Evolutionary conservation across 78 protist species (phyloP).

Genomic region (Diacronema lutheri): DNA sequence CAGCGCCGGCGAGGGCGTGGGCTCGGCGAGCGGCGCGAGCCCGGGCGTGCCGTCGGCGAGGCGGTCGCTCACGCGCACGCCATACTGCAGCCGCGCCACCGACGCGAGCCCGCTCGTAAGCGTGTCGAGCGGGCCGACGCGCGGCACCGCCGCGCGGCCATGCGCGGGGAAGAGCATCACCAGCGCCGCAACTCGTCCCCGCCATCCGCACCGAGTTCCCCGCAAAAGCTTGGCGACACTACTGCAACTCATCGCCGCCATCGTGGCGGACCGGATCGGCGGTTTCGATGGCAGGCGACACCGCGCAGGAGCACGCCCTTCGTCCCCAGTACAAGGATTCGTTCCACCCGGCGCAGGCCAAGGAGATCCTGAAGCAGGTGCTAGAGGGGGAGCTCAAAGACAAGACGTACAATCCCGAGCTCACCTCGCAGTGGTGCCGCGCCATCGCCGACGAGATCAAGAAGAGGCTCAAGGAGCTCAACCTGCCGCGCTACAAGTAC

Average conservation of each 20-base stretch:
- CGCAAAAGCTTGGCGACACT: too few species aligned
- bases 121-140: not conserved
- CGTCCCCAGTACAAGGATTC: too few species aligned
- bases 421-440: not conserved
- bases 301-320: too few species aligned
- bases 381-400: not conserved
- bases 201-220: too few species aligned
- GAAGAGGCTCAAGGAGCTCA: slow-evolving; percentile 21
- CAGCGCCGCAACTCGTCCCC: too few species aligned
- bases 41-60: not conserved
- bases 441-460: slow-evolving; percentile 37
- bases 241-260: too few species aligned
- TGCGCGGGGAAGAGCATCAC: too few species aligned
- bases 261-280: too few species aligned
- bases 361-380: not conserved
- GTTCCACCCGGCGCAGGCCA: slow-evolving; percentile 13
- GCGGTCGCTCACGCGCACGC: not conserved
- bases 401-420: slow-evolving; percentile 13
- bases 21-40: not conserved
- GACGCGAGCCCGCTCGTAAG: not conserved
- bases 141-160: too few species aligned
- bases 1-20: not conserved
- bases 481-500: slow-evolving; percentile 39
- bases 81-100: not conserved
- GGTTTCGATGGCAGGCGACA: too few species aligned